A percentile compares a stretch with the other conserved stretches of the same genome.
phyloP scores from a whole-genome alignment of 306 rosid species.

The Lotus japonicus region DNA sequence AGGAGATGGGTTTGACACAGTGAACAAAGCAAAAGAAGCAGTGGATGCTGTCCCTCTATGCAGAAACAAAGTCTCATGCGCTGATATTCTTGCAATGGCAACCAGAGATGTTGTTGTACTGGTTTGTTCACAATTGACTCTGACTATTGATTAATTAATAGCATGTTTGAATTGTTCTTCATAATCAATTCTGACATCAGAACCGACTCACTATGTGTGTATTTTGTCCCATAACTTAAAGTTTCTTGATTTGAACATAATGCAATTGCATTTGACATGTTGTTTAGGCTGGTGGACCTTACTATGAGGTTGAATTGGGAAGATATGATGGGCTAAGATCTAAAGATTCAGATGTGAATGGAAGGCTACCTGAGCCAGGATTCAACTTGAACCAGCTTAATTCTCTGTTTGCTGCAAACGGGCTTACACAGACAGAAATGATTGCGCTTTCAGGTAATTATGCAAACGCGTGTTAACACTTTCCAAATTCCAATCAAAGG shows the following conservation, averaged over 20 bases:
- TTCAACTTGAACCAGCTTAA: slow-evolving; percentile 67
- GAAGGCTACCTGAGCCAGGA: slow-evolving; percentile 54
- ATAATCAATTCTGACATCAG: too few species aligned
- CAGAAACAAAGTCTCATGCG: slow-evolving; percentile 71
- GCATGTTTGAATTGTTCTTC: too few species aligned
- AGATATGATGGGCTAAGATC: slow-evolving; percentile 65
- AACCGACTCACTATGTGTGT: too few species aligned
- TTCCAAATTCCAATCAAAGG: background rate
- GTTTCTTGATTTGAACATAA: too few species aligned
- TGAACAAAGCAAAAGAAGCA: slow-evolving; percentile 68
- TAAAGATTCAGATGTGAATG: slow-evolving; percentile 46
- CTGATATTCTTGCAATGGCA: slow-evolving; percentile 81
- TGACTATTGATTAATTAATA: too few species aligned
- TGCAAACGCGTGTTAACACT: background rate
- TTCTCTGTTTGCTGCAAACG: slow-evolving; percentile 43
- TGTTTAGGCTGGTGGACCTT: slow-evolving; percentile 71
- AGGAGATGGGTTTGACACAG: slow-evolving; percentile 85
- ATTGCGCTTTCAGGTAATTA: slow-evolving; percentile 68
- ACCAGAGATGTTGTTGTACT: slow-evolving; percentile 62
- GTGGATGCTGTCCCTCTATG: slow-evolving; percentile 62
- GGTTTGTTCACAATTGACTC: slow-evolving; percentile 26
- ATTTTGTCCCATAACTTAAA: too few species aligned
- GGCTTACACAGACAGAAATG: slow-evolving; percentile 66
- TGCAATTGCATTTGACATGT: background rate
- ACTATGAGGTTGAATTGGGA: slow-evolving; percentile 69